Evolutionary conservation across 2,329 filamentous ascomycete species (phyloP).

Genomic region (Dactylella cylindrospora): DNA sequence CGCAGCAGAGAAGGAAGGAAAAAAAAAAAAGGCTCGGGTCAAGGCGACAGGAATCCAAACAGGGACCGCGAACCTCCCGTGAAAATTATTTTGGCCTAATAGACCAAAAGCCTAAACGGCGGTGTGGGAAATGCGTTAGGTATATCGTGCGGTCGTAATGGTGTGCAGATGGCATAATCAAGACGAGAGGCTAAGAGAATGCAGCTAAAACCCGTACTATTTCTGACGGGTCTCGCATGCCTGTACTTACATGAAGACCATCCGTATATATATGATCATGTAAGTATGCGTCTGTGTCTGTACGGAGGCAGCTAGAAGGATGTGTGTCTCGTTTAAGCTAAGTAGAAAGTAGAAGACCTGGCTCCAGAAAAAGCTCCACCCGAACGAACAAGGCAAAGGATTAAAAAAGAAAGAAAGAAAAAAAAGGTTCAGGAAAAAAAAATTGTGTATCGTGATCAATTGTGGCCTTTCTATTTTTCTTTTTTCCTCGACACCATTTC

Average conservation of each 20-base stretch:
- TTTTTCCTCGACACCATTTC: constrained; percentile 44
- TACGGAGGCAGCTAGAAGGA: constrained; percentile 28
- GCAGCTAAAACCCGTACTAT: constrained; percentile 42
- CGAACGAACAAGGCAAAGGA: constrained; percentile 40
- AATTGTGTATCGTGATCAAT: constrained; percentile 45
- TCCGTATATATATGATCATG: constrained; percentile 36
- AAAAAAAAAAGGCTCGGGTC: constrained; percentile 20
- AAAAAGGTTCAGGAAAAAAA: constrained; percentile 35
- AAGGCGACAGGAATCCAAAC: constrained; percentile 37
- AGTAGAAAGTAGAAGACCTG: constrained; percentile 26
- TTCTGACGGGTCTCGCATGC: constrained; percentile 40
- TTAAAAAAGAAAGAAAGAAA: no score
- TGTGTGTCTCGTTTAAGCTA: constrained; percentile 36
- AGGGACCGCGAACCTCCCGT: constrained; percentile 32
- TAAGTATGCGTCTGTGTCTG: no score
- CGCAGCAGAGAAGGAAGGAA: background rate
- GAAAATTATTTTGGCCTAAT: no score
- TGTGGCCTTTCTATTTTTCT: no score
- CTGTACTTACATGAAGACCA: constrained; percentile 26
- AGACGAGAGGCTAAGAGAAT: constrained; percentile 27
- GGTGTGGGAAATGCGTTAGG: constrained; percentile 44
- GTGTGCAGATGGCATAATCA: constrained; percentile 44
- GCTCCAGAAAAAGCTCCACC: constrained; percentile 15
- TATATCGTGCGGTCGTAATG: constrained; percentile 44
- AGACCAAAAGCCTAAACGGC: constrained; percentile 16